Evolutionary conservation across 208 protist species (phyloP).

Genomic region (Endotrypanum monterogeii): DNA sequence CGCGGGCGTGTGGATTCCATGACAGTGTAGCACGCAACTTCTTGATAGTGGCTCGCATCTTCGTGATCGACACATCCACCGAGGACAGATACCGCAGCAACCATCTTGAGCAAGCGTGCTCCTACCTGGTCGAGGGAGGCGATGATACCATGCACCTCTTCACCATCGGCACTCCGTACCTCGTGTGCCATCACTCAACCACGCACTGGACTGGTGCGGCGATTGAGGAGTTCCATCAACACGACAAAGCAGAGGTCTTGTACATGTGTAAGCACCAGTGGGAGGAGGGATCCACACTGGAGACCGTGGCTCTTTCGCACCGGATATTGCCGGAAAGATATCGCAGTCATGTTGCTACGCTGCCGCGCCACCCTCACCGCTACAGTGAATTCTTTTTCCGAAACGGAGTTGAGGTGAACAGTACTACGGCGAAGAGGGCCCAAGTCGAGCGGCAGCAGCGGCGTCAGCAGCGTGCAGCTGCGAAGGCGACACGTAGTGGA

Average conservation of each 20-base stretch:
- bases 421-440: constrained; percentile 22
- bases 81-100: constrained; percentile 52
- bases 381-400: constrained; percentile 85
- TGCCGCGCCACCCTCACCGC: constrained; percentile 28
- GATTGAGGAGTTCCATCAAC: constrained; percentile 65
- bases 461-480: constrained; percentile 10
- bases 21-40: constrained; percentile 61
- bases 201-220: constrained; percentile 72
- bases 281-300: constrained; percentile 76
- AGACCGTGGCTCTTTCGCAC: constrained; percentile 82
- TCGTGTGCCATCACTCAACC: constrained; percentile 66
- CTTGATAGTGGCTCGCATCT: constrained; percentile 76
- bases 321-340: constrained; percentile 78
- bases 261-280: constrained; percentile 81
- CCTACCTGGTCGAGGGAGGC: constrained; percentile 58
- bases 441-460: constrained; percentile 15
- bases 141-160: constrained; percentile 78
- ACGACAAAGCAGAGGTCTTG: constrained; percentile 69
- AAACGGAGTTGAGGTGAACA: constrained; percentile 69
- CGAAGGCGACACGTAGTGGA: constrained; percentile 2
- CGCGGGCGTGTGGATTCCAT: constrained; percentile 69
- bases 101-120: constrained; percentile 81
- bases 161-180: constrained; percentile 80
- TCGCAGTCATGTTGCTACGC: constrained; percentile 42
- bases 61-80: constrained; percentile 66